Conservation (phyloP, 805 yeast genomes). For the Lipomyces kockii region DNA sequence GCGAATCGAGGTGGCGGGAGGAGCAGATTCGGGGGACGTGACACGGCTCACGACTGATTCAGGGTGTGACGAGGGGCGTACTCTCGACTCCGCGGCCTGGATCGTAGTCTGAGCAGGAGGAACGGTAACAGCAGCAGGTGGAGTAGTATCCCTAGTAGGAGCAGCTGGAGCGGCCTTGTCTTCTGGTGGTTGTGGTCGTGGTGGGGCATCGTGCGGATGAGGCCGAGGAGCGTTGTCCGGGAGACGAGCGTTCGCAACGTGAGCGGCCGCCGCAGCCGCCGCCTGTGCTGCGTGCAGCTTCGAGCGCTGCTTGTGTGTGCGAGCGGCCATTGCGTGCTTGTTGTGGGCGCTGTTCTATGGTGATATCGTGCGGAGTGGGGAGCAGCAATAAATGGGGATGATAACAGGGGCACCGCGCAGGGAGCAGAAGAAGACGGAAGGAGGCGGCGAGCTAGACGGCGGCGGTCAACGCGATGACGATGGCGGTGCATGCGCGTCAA, state of each 20-base stretch:
- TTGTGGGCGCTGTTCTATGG: not conserved
- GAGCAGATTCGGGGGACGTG: not conserved
- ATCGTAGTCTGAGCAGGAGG: not conserved
- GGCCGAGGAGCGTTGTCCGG: constrained; percentile 1
- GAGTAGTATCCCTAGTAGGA: not conserved
- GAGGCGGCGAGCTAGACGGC: not conserved
- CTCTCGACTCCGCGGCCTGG: constrained; percentile 3
- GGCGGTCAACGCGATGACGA: constrained; percentile 4
- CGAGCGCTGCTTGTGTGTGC: constrained; percentile 16
- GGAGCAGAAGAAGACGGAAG: constrained; percentile 5
- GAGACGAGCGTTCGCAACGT: not conserved
- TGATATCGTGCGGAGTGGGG: not conserved
- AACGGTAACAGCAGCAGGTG: not conserved
- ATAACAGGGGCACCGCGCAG: not conserved
- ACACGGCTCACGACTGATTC: not conserved
- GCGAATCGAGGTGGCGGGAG: constrained; percentile 6
- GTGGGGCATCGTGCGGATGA: not conserved
- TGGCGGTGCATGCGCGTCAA: constrained; percentile 3
- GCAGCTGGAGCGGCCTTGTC: not conserved
- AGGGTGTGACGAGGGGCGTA: not conserved
- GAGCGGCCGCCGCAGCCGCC: constrained; percentile 13
- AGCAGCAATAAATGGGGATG: not conserved
- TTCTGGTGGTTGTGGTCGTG: constrained; percentile 2
- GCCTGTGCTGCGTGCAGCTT: constrained; percentile 7
- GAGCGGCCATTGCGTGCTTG: constrained; percentile 12